These are phyloP conservation scores for Sphenostylis stenocarpa DNA, from an alignment of 306 rosid species.

Conservation along the genomic window DNA sequence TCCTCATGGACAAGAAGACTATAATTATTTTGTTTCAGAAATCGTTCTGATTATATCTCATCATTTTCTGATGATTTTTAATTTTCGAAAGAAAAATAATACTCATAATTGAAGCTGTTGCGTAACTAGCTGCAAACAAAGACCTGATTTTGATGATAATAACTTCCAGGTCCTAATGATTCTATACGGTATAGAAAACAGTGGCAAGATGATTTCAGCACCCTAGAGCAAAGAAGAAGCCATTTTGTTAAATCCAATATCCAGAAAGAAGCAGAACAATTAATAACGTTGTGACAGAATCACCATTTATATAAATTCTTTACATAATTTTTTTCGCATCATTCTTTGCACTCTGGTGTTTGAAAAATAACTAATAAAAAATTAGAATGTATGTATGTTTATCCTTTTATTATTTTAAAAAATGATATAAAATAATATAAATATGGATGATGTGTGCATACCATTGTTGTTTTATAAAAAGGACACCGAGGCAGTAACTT, in stretches of 20 bases:
- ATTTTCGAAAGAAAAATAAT: background rate
- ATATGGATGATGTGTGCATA: constrained; percentile 6
- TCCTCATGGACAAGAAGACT: constrained; percentile 13
- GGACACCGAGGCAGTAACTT: constrained; percentile 30
- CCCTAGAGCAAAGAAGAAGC: constrained; percentile 11
- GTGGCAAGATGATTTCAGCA: background rate
- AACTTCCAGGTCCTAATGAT: background rate
- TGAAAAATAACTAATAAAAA: background rate
- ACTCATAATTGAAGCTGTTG: constrained; percentile 5
- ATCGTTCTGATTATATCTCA: constrained; percentile 4
- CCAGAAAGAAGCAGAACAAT: background rate
- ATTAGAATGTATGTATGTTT: background rate
- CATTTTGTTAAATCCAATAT: background rate
- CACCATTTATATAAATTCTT: background rate
- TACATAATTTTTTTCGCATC: background rate
- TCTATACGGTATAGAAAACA: background rate
- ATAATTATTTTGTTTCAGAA: constrained; percentile 33
- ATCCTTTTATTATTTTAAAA: background rate
- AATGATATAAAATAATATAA: background rate
- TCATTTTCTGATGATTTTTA: constrained; percentile 34
- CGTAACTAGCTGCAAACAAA: constrained; percentile 17
- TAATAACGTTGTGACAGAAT: background rate
- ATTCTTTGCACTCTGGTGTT: background rate
- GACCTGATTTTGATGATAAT: constrained; percentile 25
- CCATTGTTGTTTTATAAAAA: constrained; percentile 12